Evolutionary conservation across 768 basidiomycete genomes (phyloP), one percentile per base, ranked within the genome.

Genomic region (Pholiota molesta): DNA sequence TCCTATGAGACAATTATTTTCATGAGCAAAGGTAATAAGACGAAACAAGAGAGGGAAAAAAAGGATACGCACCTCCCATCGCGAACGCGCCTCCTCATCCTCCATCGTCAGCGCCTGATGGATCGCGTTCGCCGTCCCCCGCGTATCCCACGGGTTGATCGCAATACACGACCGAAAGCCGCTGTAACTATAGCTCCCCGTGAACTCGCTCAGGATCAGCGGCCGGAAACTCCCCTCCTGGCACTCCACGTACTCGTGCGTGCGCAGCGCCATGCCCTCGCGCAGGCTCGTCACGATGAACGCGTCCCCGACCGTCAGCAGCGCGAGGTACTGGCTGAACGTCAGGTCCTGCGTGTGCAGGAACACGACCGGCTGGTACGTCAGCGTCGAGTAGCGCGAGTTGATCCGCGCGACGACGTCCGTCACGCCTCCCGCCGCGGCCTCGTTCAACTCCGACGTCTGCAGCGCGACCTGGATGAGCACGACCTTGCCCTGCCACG

Each of bases 391-490:
- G 78, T 91, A 95, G 5, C 86, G 81, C 5, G 90, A 87, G 72
- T 95, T 95, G 76, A 95, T 87, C 35, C 89, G 86, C 0, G 92
- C 84, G 56, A 95, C 89, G 23, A 87, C 77, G 64, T 93, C 91
- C 6, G 89, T 82, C 5, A 93, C 90, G 44, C 84, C 84, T 2
- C 89, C 90, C 0, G 90, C 90, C 0, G 89, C 88, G 1, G 84
- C 70, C 66, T 94, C 91, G 69, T 90, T 91, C 63, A 83, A 83
- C 64, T 90, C 84, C 1, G 91, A 90, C 0, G 93, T 94, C 63
- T 91, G 89, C 3, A 95, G 81, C 0, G 94, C 93, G 5, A 95
- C 89, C 75, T 95, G 94, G 56, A 95, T 92, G 45, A 95, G 84
- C 14, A 95, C 88, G 51, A 89, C 86, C 75, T 91, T 91, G 51